Evolutionary conservation across 2,329 filamentous ascomycete species (phyloP).

Genomic region (Dichotomopilus funicola): DNA sequence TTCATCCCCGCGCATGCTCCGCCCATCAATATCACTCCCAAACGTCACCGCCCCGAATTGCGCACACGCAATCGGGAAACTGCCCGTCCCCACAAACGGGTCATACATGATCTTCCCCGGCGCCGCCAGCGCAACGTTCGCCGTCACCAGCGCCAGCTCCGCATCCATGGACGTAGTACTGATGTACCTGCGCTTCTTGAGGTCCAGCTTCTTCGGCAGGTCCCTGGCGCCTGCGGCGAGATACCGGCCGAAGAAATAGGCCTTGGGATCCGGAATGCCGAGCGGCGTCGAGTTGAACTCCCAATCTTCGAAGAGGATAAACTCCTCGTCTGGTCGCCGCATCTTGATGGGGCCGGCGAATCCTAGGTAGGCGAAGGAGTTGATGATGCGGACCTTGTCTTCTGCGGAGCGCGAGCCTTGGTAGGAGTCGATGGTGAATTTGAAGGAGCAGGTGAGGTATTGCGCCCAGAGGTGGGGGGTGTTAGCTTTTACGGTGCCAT

Average conservation of each 20-base stretch:
- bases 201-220: conserved; percentile 65
- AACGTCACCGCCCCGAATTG: conserved; percentile 80
- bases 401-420: conserved; percentile 60
- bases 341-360: conserved; percentile 76
- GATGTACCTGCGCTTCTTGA: conserved; percentile 92
- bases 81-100: conserved; percentile 91
- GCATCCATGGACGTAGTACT: conserved; percentile 97
- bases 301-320: conserved; percentile 81
- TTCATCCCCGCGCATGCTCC: conserved; percentile 70
- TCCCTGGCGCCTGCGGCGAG: conserved; percentile 62
- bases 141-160: conserved; percentile 83
- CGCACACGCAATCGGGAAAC: conserved; percentile 82
- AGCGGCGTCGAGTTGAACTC: conserved; percentile 45
- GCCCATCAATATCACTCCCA: conserved; percentile 89
- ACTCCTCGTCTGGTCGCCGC: conserved; percentile 64
- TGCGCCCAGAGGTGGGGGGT: conserved; percentile 59
- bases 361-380: conserved; percentile 70
- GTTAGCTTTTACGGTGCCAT: conserved; percentile 53
- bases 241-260: conserved; percentile 65
- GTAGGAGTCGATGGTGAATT: conserved; percentile 78
- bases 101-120: conserved; percentile 88
- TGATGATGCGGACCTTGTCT: conserved; percentile 68
- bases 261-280: conserved; percentile 47
- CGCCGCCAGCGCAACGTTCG: conserved; percentile 77
- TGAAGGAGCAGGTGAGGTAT: conserved; percentile 66